Conservation (phyloP, 495 filamentous ascomycete species). For the Niebla homalea region DNA sequence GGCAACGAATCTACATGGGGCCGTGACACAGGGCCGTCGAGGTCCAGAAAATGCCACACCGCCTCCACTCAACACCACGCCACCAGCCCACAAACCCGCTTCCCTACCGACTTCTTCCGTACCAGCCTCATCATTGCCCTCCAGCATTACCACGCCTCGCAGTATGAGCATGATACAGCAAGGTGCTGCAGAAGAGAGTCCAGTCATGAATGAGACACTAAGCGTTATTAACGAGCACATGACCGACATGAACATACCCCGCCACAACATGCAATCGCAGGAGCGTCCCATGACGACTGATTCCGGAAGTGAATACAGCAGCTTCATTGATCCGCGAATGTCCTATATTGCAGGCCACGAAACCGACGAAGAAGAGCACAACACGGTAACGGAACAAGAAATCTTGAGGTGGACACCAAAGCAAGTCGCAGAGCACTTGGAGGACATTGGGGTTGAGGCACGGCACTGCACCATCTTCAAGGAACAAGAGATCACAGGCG, state of each 20-base stretch:
- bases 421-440: constrained; percentile 75
- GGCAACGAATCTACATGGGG: constrained; percentile 3
- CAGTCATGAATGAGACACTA: constrained; percentile 90
- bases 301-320: constrained; percentile 83
- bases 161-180: constrained; percentile 32
- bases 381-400: constrained; percentile 43
- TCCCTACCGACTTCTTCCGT: constrained; percentile 19
- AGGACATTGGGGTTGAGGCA: constrained; percentile 64
- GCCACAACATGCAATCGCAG: constrained; percentile 38
- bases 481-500: constrained; percentile 91
- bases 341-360: constrained; percentile 87
- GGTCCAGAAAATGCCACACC: constrained; percentile 11
- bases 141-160: constrained; percentile 22
- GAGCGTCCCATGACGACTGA: constrained; percentile 53
- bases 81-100: constrained; percentile 13
- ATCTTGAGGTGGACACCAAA: constrained; percentile 62
- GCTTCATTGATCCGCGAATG: constrained; percentile 56
- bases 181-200: constrained; percentile 45
- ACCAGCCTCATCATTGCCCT: not conserved
- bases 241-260: constrained; percentile 74
- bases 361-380: constrained; percentile 58
- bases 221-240: constrained; percentile 98
- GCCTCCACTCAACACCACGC: constrained; percentile 17
- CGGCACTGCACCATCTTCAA: constrained; percentile 85
- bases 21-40: not conserved